Base-by-base conservation (phyloP, 2,329 filamentous ascomycete species). In the Fusarium tanahbumbuense region DNA sequence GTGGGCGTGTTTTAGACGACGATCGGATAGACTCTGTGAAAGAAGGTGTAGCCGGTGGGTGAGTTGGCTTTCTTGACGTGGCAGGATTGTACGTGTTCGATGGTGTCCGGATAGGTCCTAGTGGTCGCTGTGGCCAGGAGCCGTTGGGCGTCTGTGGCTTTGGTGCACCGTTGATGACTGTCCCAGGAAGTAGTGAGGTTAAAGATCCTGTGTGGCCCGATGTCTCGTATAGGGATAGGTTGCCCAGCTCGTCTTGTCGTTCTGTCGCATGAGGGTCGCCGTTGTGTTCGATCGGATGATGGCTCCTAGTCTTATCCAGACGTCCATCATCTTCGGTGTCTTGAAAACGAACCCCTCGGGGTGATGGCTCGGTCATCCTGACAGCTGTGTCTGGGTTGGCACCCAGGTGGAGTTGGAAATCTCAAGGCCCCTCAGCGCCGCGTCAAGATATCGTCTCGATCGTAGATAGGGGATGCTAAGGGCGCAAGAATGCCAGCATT, bases 21-120 rank as follows among this genome's bases (percentile, higher is more conserved):
- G 89, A 80, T 70, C 86, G 80, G 71, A 83, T 80, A 56, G 82
- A 79, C 46, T 81, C 81, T 64, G 81, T 78, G 64, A 82, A 83
- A 37, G 83, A 79, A 52, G 83, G 76, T n/a, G 81, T 75, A 44
- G 80, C 76, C 67, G 80, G 80, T 3, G 86, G 84, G 16, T 77
- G 70, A 13, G 47, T 61, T 23, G 80, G 80, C 57, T 86, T 84
- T 49, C 88, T 83, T 61, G 87, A 86, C 6, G 86, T 86, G 47
- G 91, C 89, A 71, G 90, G 90, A 68, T 92, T 92, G 78, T 96
- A 96, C 32, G 93, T 94, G 78, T 86, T 93, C 30, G 92, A 95
- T 2, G 92, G 92, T 7, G 92, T 94, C 75, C 92, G 86, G 56
- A 87, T 86, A 20, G 92, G 92, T 25, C 85, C 90, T 8, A 87